Evolutionary conservation across 1,284 basidiomycete genomes (phyloP).

Genomic region (Ceratobasidium papillatum): DNA sequence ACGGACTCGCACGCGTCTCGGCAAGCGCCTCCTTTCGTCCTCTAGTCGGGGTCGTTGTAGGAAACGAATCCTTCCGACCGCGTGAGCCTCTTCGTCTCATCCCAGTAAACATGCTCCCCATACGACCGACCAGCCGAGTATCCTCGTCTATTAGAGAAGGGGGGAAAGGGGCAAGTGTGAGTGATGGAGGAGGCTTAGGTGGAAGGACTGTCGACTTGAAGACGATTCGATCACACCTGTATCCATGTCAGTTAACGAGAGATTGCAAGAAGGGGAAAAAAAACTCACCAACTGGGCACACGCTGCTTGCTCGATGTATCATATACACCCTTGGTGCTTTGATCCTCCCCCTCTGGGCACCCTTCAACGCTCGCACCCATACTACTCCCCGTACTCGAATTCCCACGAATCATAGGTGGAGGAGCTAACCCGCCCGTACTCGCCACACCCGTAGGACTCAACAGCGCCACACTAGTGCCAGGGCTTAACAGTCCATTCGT

Average conservation of each 20-base stretch:
- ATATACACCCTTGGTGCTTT: slow-evolving; percentile 64
- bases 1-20: slow-evolving; percentile 31
- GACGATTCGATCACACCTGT: slow-evolving; percentile 80
- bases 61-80: slow-evolving; percentile 12
- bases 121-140: neutral
- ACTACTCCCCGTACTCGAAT: slow-evolving; percentile 25
- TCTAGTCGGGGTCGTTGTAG: neutral
- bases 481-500: neutral
- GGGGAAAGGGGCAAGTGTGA: slow-evolving; percentile 7
- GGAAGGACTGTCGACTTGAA: slow-evolving; percentile 73
- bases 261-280: neutral
- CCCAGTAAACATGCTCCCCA: slow-evolving; percentile 21
- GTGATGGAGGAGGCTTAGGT: slow-evolving; percentile 25
- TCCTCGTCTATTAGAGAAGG: slow-evolving; percentile 27
- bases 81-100: slow-evolving; percentile 17
- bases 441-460: neutral
- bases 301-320: slow-evolving; percentile 80
- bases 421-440: neutral
- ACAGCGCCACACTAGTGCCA: neutral
- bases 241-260: slow-evolving; percentile 3
- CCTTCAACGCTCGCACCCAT: neutral
- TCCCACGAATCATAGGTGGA: slow-evolving; percentile 14
- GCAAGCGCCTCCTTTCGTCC: neutral
- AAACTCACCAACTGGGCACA: slow-evolving; percentile 78
- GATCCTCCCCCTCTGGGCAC: slow-evolving; percentile 51